Evolutionary conservation across 495 filamentous ascomycete species (phyloP).

Genomic region (Sphaerosporella brunnea): DNA sequence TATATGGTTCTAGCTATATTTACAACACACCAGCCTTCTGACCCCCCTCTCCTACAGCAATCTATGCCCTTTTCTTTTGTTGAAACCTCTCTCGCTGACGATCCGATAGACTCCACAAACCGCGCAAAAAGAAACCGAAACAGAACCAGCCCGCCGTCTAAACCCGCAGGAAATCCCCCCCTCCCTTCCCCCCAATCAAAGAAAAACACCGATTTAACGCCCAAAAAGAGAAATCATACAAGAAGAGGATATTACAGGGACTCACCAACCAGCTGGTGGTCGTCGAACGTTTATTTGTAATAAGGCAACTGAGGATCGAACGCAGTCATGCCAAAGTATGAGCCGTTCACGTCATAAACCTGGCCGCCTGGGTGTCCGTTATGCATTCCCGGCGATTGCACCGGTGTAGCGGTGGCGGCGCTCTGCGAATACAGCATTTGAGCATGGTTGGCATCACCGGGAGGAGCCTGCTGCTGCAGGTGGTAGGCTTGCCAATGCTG

Average conservation of each 20-base stretch:
- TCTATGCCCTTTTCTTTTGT: too few species aligned
- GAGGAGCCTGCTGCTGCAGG: slow-evolving; percentile 15
- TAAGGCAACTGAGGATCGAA: slow-evolving; percentile 24
- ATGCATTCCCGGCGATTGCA: neutral
- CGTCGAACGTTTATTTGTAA: slow-evolving; percentile 8
- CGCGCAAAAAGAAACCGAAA: too few species aligned
- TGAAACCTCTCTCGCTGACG: too few species aligned
- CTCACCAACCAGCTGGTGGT: neutral
- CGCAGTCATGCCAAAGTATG: slow-evolving; percentile 21
- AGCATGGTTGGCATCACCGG: slow-evolving; percentile 7
- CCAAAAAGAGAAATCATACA: neutral
- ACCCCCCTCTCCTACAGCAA: too few species aligned
- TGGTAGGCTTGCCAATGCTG: slow-evolving; percentile 14
- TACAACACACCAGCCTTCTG: too few species aligned
- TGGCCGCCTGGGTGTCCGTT: slow-evolving; percentile 3
- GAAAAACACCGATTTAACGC: neutral
- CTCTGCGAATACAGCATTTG: neutral
- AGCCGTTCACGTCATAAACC: slow-evolving; percentile 23
- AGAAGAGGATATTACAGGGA: neutral
- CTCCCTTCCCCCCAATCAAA: too few species aligned
- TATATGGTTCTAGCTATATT: too few species aligned
- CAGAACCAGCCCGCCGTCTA: too few species aligned
- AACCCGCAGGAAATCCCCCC: too few species aligned
- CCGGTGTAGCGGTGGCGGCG: neutral
- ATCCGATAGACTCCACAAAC: too few species aligned